A percentile compares a stretch with the other conserved stretches of the same genome.
Conservation (phyloP, 2,329 filamentous ascomycete genomes). For the Fusarium azukiicola region DNA sequence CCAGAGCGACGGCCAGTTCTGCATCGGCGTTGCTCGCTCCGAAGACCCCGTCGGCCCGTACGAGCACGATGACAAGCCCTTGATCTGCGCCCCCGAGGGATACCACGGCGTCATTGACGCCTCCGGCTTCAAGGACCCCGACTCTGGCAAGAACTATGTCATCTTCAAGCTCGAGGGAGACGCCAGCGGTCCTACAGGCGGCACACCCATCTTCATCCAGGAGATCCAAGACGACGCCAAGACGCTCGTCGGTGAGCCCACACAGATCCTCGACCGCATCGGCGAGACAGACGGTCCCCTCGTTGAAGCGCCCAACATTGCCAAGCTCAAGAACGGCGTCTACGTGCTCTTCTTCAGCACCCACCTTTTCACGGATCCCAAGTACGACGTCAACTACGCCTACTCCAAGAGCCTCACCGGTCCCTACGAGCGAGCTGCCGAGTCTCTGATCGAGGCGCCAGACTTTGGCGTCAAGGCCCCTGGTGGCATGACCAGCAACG, state of each 20-base stretch:
- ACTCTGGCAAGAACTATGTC: conserved; percentile 20
- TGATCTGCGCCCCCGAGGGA: conserved; percentile 20
- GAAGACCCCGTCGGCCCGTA: conserved; percentile 20
- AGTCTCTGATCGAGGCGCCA: conserved; percentile 28
- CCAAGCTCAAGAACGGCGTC: conserved; percentile 8
- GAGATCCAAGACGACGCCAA: conserved; percentile 26
- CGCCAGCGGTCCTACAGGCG: conserved; percentile 23
- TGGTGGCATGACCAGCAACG: conserved; percentile 37
- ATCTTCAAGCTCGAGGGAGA: conserved; percentile 36
- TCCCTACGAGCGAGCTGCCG: conserved; percentile 23
- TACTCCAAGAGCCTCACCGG: conserved; percentile 23
- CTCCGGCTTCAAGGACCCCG: conserved; percentile 31
- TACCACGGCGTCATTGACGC: conserved; percentile 33
- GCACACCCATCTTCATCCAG: conserved; percentile 30
- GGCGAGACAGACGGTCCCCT: conserved; percentile 21
- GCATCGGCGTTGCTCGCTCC: conserved; percentile 34
- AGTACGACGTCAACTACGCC: conserved; percentile 36
- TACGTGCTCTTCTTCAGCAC: conserved; percentile 40
- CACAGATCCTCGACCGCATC: conserved; percentile 32
- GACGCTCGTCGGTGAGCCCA: conserved; percentile 23
- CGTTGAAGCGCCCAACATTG: conserved; percentile 29
- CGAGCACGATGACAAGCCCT: conserved; percentile 15
- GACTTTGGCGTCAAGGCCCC: conserved; percentile 31
- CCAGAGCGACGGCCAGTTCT: conserved; percentile 5
- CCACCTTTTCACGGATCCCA: conserved; percentile 23